phyloP scores from a whole-genome alignment of 1,284 basidiomycete species.

The Marasmius oreades region DNA sequence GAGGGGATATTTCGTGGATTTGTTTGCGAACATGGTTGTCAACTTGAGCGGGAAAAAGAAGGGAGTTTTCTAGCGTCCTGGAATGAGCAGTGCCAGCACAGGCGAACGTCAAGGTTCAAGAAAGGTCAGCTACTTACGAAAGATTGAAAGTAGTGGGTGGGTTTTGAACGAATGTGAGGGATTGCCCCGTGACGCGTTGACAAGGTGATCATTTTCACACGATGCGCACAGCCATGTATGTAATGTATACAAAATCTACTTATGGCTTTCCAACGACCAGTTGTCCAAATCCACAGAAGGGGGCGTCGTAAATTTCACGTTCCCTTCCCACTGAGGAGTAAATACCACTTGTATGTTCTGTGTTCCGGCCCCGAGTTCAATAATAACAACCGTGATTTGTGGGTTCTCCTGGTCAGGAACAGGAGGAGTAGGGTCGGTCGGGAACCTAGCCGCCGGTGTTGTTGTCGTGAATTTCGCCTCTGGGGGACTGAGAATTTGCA shows the following conservation, averaged over 20 bases:
- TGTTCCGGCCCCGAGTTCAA: slow-evolving; percentile 55
- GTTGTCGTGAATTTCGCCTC: slow-evolving; percentile 44
- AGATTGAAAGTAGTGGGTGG: no score
- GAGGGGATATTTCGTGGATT: slow-evolving; percentile 44
- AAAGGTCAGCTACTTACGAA: not conserved
- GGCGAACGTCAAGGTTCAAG: not conserved
- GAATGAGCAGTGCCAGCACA: slow-evolving; percentile 2
- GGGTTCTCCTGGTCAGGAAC: slow-evolving; percentile 63
- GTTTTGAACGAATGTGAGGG: no score
- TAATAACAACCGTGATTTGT: slow-evolving; percentile 67
- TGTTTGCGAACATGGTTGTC: slow-evolving; percentile 21
- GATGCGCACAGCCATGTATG: not conserved
- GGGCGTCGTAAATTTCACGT: slow-evolving; percentile 7
- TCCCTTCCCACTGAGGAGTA: slow-evolving; percentile 63
- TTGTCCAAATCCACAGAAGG: slow-evolving; percentile 13
- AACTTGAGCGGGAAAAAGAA: not conserved
- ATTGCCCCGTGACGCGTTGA: no score
- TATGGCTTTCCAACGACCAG: slow-evolving; percentile 16
- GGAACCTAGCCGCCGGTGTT: slow-evolving; percentile 42
- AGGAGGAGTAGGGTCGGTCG: slow-evolving; percentile 54
- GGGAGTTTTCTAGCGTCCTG: not conserved
- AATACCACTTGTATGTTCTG: slow-evolving; percentile 68
- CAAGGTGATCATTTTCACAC: no score
- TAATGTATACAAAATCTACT: not conserved
- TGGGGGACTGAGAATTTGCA: slow-evolving; percentile 47